Conservation (phyloP, 2,329 filamentous ascomycete genomes). For the Phoma herbarum region DNA sequence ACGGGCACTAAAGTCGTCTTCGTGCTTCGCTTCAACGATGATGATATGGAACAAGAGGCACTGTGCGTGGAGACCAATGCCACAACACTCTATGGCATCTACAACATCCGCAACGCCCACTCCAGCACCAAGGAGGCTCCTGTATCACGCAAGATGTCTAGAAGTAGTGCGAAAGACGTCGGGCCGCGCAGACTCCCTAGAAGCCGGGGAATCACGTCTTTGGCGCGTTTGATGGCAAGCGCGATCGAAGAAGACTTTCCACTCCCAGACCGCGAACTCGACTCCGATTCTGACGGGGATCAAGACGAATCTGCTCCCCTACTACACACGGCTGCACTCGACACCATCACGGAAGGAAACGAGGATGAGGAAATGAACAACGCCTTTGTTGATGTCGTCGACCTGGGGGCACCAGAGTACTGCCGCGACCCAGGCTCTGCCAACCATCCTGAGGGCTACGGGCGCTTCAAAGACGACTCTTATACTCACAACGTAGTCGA, state of each 20-base stretch:
- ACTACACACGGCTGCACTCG: not conserved
- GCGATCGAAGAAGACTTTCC: conserved; percentile 2
- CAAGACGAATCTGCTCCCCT: not conserved
- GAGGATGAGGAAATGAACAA: not conserved
- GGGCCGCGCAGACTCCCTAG: not conserved
- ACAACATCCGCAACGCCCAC: not conserved
- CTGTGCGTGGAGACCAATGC: not conserved
- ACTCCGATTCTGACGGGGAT: conserved; percentile 4
- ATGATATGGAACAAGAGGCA: conserved; percentile 2
- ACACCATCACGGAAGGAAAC: not conserved
- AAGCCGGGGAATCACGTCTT: conserved; percentile 4
- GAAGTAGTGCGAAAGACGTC: too few relatives aligned
- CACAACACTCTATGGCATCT: not conserved
- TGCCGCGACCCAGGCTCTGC: conserved; percentile 12
- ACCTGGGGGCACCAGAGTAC: not conserved
- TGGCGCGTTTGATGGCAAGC: conserved; percentile 14
- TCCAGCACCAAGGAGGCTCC: not conserved
- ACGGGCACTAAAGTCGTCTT: conserved; percentile 16
- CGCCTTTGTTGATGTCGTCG: conserved; percentile 2
- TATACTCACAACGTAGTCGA: not conserved
- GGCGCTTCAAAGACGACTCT: not conserved
- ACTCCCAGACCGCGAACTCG: conserved; percentile 2
- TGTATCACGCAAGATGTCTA: not conserved
- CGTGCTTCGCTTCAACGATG: not conserved
- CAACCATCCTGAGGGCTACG: conserved; percentile 2